These are phyloP conservation scores for Cymodocea nodosa DNA, from an alignment of 116 monocot species.

Conservation along the genomic window DNA sequence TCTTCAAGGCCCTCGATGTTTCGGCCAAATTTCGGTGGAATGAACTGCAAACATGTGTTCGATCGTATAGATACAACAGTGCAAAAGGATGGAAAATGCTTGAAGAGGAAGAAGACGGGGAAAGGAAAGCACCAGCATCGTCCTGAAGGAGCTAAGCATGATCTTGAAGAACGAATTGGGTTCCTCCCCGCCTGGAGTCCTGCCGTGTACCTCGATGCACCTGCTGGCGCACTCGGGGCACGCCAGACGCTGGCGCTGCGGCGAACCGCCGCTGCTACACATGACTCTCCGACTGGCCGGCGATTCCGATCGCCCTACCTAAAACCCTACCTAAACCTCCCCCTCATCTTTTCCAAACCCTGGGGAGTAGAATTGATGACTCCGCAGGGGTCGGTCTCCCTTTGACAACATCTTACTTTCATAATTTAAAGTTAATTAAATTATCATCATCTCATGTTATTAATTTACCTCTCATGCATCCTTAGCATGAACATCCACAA, in stretches of 20 bases:
- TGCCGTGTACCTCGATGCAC: not conserved
- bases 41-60: not conserved
- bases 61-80: not conserved
- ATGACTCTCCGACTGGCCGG: too few species aligned
- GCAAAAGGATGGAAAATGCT: not conserved
- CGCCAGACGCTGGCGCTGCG: not conserved
- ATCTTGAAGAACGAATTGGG: conserved; percentile 7
- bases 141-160: conserved; percentile 5
- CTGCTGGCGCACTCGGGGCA: not conserved
- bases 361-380: too few species aligned
- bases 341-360: too few species aligned
- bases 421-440: too few species aligned
- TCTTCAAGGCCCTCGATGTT: not conserved
- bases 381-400: too few species aligned
- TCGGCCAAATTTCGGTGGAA: conserved; percentile 1
- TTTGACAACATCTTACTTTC: too few species aligned
- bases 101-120: not conserved
- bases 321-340: too few species aligned
- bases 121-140: not conserved
- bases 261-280: not conserved
- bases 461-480: too few species aligned
- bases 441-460: too few species aligned
- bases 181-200: not conserved
- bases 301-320: too few species aligned
- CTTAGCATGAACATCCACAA: too few species aligned